Conservation (phyloP, 768 basidiomycete genomes). For the Mrakia blollopis region DNA sequence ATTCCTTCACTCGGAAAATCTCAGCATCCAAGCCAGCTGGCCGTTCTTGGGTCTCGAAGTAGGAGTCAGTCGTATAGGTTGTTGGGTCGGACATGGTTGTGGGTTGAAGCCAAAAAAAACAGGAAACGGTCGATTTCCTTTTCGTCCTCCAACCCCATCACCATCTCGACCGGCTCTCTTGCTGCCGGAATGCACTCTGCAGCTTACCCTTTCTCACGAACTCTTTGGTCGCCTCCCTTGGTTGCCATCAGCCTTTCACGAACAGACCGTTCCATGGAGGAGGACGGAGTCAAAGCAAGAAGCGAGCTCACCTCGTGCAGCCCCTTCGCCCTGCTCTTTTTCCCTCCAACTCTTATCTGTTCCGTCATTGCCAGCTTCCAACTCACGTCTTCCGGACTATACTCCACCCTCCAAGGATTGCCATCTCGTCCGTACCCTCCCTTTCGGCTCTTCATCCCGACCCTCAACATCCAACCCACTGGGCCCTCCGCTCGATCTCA, state of each 20-base stretch:
- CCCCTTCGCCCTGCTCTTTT: too few relatives aligned
- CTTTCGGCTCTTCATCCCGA: not conserved
- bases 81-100: not conserved
- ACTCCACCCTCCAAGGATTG: not conserved
- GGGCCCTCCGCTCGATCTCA: not conserved
- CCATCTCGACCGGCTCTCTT: not conserved
- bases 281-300: too few relatives aligned
- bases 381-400: not conserved
- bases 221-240: too few relatives aligned
- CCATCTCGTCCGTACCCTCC: not conserved
- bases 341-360: too few relatives aligned
- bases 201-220: too few relatives aligned
- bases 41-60: slow-evolving; percentile 80
- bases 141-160: not conserved
- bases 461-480: not conserved
- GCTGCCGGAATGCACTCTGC: too few relatives aligned
- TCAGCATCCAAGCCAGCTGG: slow-evolving; percentile 69
- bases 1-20: slow-evolving; percentile 59
- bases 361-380: not conserved
- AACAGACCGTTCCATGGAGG: too few relatives aligned
- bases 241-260: too few relatives aligned
- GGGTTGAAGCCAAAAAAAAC: not conserved
- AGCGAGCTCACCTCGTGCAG: too few relatives aligned
- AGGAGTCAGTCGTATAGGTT: slow-evolving; percentile 75
- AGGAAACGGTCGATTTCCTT: not conserved